Evolutionary conservation across 345 rosid species (phyloP).

Genomic region (Salix purpurea): DNA sequence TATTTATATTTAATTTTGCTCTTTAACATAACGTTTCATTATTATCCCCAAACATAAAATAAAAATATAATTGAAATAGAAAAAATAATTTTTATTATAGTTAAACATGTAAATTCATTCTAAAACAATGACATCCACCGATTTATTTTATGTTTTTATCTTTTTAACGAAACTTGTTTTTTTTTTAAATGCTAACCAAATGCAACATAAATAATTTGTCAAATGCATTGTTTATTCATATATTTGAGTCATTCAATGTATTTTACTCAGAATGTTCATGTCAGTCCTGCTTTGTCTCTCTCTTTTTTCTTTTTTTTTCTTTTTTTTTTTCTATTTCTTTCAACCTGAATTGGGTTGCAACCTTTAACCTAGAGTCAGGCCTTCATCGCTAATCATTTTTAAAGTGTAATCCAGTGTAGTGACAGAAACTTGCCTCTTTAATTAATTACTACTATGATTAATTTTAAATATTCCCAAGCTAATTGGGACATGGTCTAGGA

Average conservation of each 20-base stretch:
- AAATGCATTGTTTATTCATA: not conserved
- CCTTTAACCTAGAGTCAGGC: not conserved
- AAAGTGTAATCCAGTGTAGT: not conserved
- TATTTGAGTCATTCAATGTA: not conserved
- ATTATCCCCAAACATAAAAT: too few relatives aligned
- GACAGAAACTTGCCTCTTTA: not conserved
- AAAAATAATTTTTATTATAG: too few relatives aligned
- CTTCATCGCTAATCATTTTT: not conserved
- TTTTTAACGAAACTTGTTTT: too few relatives aligned
- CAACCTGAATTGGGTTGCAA: not conserved
- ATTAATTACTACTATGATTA: not conserved
- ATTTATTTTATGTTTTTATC: too few relatives aligned
- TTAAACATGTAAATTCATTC: too few relatives aligned
- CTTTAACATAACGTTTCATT: too few relatives aligned
- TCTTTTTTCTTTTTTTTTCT: not conserved
- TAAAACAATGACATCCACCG: too few relatives aligned
- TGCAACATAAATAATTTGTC: too few relatives aligned
- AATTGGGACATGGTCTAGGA: not conserved
- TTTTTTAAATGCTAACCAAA: too few relatives aligned
- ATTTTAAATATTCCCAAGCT: not conserved
- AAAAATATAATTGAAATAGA: too few relatives aligned
- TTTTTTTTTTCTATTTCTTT: not conserved
- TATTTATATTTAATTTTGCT: not conserved
- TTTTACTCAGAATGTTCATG: not conserved
- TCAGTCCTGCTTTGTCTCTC: not conserved